phyloP scores from a whole-genome alignment of 371 early-diverging fungal species.

The Mucor circinelloides region DNA sequence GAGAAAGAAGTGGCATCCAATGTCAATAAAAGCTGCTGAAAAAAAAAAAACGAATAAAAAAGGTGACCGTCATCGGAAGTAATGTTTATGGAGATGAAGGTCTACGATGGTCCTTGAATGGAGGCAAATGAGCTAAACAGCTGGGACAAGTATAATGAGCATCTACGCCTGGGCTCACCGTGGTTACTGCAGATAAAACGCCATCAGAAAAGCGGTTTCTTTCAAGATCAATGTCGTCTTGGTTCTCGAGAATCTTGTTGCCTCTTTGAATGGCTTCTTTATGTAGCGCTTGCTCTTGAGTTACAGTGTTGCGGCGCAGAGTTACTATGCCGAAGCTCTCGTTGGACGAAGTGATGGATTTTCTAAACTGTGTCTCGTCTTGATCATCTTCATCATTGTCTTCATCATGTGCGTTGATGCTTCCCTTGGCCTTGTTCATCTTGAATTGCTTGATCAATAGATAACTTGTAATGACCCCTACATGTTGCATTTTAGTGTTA shows the following conservation, averaged over 20 bases:
- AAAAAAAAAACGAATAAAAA: neutral
- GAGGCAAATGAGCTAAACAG: neutral
- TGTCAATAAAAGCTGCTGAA: neutral
- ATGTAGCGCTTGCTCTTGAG: neutral
- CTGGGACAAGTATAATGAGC: neutral
- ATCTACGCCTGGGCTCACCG: neutral
- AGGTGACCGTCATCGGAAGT: neutral
- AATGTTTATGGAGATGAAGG: neutral
- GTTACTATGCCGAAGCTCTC: neutral
- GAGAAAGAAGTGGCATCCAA: neutral
- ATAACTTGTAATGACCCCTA: constrained; percentile 48
- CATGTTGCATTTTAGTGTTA: neutral
- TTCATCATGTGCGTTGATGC: neutral
- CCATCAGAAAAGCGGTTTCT: neutral
- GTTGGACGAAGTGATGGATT: neutral
- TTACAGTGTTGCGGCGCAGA: neutral
- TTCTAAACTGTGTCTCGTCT: neutral
- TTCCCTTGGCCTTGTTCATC: constrained; percentile 9
- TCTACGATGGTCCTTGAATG: neutral
- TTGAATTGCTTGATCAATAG: constrained; percentile 44
- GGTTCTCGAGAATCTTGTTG: neutral
- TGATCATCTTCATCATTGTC: neutral
- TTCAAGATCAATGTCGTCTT: neutral
- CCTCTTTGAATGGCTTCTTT: neutral
- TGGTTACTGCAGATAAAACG: neutral